Evolutionary conservation across 768 basidiomycete genomes (phyloP).

Genomic region (Calocybe cyanea): DNA sequence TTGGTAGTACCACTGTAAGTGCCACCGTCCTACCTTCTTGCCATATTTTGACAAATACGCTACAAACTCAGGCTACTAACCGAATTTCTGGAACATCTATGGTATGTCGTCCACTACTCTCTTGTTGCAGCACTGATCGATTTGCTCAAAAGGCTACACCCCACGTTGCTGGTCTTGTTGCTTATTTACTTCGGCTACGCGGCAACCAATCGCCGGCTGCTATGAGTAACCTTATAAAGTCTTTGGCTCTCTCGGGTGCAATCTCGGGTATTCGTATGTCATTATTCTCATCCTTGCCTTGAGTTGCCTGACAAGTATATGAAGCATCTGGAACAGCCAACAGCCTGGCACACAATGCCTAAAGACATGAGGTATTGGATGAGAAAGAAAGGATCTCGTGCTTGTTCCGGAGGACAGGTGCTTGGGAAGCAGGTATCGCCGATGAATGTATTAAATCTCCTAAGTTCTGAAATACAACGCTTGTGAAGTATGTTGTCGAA

Average conservation of each 20-base stretch:
- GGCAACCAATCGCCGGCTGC: constrained; percentile 5
- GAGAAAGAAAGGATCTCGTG: background rate
- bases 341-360: too few relatives aligned
- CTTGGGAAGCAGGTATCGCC: constrained; percentile 3
- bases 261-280: background rate
- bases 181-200: background rate
- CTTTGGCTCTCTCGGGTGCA: background rate
- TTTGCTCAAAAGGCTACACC: background rate
- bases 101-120: background rate
- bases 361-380: too few relatives aligned
- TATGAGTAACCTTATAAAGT: constrained; percentile 3
- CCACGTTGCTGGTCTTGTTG: constrained; percentile 6
- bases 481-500: constrained; percentile 17
- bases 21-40: background rate
- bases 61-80: constrained; percentile 2
- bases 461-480: constrained; percentile 9
- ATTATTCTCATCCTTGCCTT: too few relatives aligned
- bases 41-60: background rate
- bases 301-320: too few relatives aligned
- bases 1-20: constrained; percentile 12
- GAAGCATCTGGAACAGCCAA: too few relatives aligned
- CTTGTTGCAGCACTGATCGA: background rate
- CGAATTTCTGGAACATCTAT: constrained; percentile 6
- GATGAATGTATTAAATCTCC: constrained; percentile 10
- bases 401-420: background rate